These are phyloP conservation scores for Aspergillus mulundensis DNA, from an alignment of 495 filamentous ascomycete genomes.

Conservation along the genomic window DNA sequence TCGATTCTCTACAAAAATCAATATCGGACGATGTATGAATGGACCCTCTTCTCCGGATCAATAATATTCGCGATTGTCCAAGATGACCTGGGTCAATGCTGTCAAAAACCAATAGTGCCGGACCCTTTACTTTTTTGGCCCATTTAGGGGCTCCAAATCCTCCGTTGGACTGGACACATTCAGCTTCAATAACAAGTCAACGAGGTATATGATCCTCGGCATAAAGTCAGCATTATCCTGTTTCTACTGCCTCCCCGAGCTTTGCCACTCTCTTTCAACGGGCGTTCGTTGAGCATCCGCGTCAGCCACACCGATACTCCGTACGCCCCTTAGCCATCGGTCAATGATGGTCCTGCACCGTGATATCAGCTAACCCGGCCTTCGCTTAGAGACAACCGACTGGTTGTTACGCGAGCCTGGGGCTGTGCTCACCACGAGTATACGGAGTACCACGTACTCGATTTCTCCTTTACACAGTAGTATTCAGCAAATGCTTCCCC, in stretches of 20 bases:
- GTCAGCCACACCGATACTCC: background rate
- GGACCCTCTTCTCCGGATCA: background rate
- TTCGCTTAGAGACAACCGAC: background rate
- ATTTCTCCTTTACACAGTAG: background rate
- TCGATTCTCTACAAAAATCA: background rate
- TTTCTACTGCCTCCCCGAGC: background rate
- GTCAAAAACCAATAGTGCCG: constrained; percentile 27
- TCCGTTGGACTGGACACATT: background rate
- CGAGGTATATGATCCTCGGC: background rate
- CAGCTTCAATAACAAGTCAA: background rate
- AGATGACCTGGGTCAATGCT: constrained; percentile 11
- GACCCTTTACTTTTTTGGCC: constrained; percentile 18
- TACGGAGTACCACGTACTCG: background rate
- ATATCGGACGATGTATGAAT: background rate
- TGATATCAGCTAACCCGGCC: background rate
- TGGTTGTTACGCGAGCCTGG: constrained; percentile 3
- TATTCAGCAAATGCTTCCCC: background rate
- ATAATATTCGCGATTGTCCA: constrained; percentile 3
- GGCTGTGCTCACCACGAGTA: background rate
- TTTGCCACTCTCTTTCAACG: background rate
- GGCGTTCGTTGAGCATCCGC: background rate
- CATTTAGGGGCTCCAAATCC: constrained; percentile 9
- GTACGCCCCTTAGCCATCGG: background rate
- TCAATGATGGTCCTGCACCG: background rate
- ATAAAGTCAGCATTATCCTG: background rate